Evolutionary conservation across 192 early-diverging fungal species (phyloP), one percentile per base, ranked within the genome.

Genomic region (Coemansia sp.): DNA sequence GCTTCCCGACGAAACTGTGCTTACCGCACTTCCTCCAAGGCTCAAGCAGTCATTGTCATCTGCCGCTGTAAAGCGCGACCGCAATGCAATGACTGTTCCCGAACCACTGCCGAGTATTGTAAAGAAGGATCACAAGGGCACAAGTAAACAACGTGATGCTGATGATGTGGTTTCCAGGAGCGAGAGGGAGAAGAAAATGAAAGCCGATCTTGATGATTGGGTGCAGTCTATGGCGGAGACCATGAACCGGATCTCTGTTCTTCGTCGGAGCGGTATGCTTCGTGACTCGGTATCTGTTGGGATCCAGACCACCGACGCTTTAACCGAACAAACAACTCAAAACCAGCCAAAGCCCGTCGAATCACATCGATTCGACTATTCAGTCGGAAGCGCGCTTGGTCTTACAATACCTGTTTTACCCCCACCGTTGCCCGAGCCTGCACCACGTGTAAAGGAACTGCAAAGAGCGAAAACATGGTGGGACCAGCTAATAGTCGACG

Each of bases 211-310:
- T 8, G 43, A 53, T 9, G 65, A 61, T 38, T 80, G 78, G 78
- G 61, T 80, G 5, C 26, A 64, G 21, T 52, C 40, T 0, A 68
- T 49, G 39, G 79, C 79, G 2, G 19, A 15, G n/a, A 65, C 39
- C 6, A 70, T 76, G 65, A 48, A 74, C 42, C 70, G 79, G 23
- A 73, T 82, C 18, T 70, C 79, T n/a, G 37, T 40, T 41, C 71
- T 76, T 43, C 79, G 79, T 23, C 79, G 67, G 37, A 62, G 39
- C 0, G 79, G 79, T 0, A 61, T 82, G 74, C 65, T 82, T 48
- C 70, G 79, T 47, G 79, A 76, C 42, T 40, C 74, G 8, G 23
- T 59, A n/a, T 8, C 57, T 0, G 32, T 18, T 41, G 26, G 9
- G 1, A 26, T 18, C 9, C 37, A 41, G 16, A 0, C 32, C 18